Evolutionary conservation across 2,329 filamentous ascomycete species (phyloP).

Genomic region (Fusarium begoniae): DNA sequence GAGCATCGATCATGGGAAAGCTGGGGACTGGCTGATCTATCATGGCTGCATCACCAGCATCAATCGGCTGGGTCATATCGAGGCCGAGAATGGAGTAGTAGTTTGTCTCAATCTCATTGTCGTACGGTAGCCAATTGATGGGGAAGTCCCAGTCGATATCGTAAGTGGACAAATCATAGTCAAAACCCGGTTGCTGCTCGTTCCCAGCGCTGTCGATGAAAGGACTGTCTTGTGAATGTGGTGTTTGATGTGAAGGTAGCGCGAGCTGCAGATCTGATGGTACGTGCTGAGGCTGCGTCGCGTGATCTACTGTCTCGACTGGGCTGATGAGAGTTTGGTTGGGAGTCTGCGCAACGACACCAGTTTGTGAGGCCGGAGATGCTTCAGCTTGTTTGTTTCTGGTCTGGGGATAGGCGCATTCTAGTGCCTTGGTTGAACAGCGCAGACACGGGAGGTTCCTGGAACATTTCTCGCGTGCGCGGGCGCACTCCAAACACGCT

Average conservation of each 20-base stretch:
- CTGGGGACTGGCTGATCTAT: not conserved
- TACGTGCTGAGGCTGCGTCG: not conserved
- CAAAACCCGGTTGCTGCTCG: not conserved
- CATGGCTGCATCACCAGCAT: not conserved
- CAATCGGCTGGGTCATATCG: not conserved
- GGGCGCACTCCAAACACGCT: constrained; percentile 27
- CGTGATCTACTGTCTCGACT: not conserved
- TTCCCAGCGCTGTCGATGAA: not conserved
- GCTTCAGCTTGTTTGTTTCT: fast-evolving
- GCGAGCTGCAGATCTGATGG: not conserved
- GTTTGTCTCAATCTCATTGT: constrained; percentile 36
- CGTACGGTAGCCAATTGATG: constrained; percentile 41
- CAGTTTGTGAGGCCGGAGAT: not conserved
- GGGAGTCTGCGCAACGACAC: not conserved
- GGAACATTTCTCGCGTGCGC: constrained; percentile 26
- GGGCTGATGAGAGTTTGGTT: not conserved
- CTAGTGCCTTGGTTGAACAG: constrained; percentile 8
- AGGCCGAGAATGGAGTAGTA: constrained; percentile 25
- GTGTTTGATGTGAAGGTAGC: not conserved
- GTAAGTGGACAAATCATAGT: not conserved
- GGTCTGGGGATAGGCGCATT: constrained; percentile 7
- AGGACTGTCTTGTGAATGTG: not conserved
- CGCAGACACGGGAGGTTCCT: constrained; percentile 18
- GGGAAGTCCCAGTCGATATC: constrained; percentile 29
- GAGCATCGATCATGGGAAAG: not conserved